Base-by-base conservation (phyloP, 352 stramenopile genomes). In the Vaucheria bursata region DNA sequence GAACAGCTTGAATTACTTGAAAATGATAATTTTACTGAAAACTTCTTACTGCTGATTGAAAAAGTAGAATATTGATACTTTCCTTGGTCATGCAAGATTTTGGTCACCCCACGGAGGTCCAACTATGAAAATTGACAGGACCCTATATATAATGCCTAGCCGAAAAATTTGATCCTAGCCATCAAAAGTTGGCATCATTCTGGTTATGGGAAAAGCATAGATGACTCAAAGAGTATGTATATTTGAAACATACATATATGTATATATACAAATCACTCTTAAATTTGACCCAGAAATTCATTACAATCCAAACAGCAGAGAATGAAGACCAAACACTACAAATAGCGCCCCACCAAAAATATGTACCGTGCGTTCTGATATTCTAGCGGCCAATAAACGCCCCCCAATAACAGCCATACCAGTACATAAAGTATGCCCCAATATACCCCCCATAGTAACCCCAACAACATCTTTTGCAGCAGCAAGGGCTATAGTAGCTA, bases 381-480 rank as follows among this genome's bases (percentile, higher is more conserved):
- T 99, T 53, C 79, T 87, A 52, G 93, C 91, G n/a, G 95, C 96
- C 71, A 99, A 86, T 88, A 99, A 97, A 82, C 96, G 93, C 76
- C 96, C 96, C 66, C 96, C 96, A 6, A 98, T 80, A 34, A 98
- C 94, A 0, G 96, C 96, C 76, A 99, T 90, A 33, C 94, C 93
- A 77, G 95, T 99, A 89, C 95, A 99, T 86, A 98, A 93, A 33
- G 91, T 94, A 87, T 99, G 96, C 59, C 96, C 95, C 38, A 98
- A 82, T 65, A 97, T 94, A 31, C 92, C 95, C 49, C 96, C 96
- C 39, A 97, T 88, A 37, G 93, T 98, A 31, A 99, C 95, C 32
- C 91, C 92, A 64, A 95, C 92, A 38, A 90, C 89, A 73, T 97
- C 91, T 80, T 98, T 98, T 40, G 93, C 93, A 0, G 95, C 92